A percentile compares a stretch with the other conserved stretches of the same genome.
These are phyloP conservation scores for Aegilops speltoides DNA, from an alignment of 176 grass and related monocot genomes.

Conservation along the genomic window DNA sequence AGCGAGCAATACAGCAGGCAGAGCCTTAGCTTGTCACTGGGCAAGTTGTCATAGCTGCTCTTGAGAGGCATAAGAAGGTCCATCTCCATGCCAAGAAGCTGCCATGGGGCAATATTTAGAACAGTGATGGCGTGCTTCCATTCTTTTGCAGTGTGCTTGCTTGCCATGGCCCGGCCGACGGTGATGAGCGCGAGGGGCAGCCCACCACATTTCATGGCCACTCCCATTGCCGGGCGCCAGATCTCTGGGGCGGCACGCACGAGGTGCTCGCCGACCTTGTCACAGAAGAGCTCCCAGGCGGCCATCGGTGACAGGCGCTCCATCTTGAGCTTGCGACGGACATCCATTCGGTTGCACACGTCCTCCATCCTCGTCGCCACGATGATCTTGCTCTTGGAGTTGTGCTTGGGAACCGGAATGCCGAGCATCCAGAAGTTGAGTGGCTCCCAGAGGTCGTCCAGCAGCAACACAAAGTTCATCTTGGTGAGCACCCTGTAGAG, in stretches of 20 bases:
- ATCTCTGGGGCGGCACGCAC: conserved; percentile 54
- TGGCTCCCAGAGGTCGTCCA: conserved; percentile 88
- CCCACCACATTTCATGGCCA: conserved; percentile 67
- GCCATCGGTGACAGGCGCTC: conserved; percentile 60
- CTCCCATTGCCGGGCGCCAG: conserved; percentile 31
- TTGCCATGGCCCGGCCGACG: conserved; percentile 76
- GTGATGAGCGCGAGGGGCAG: conserved; percentile 81
- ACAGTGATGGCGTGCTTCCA: conserved; percentile 90
- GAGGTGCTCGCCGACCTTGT: conserved; percentile 72
- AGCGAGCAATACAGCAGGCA: conserved; percentile 79
- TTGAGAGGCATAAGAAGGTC: conserved; percentile 66
- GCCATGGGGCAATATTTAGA: conserved; percentile 69
- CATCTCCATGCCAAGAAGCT: conserved; percentile 82
- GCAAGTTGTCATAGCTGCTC: conserved; percentile 72
- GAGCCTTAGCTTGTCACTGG: conserved; percentile 67
- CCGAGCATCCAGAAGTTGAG: conserved; percentile 75
- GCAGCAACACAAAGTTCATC: conserved; percentile 79
- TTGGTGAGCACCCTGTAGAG: conserved; percentile 82
- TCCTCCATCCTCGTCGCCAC: conserved; percentile 87
- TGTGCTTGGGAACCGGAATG: conserved; percentile 61
- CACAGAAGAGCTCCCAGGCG: conserved; percentile 69
- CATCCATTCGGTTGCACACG: conserved; percentile 87
- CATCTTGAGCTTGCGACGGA: conserved; percentile 78
- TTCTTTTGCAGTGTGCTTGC: conserved; percentile 75
- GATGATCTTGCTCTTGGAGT: conserved; percentile 76